Base-by-base conservation (phyloP, 1,284 basidiomycete species). In the Puccinia horiana region DNA sequence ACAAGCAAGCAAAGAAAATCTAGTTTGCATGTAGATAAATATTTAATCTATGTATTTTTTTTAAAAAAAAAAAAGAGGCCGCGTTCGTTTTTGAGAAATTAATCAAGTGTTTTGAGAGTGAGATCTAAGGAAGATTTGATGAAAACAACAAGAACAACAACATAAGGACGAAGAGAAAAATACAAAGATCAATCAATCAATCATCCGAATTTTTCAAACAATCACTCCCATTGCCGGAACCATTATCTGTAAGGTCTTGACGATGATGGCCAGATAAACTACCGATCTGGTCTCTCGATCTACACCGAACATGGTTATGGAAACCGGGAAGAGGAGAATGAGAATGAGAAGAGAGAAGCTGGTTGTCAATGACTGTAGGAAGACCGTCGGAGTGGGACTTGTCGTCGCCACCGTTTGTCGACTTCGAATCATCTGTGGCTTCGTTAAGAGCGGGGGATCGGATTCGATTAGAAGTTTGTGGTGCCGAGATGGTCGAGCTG, bases 391-490 rank as follows among this genome's bases (percentile, higher is more conserved):
- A 26, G 44, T 16, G 42, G 67, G 47, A 12, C 26, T 6, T 29
- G 11, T 35, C 70, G 20, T 52, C 11, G n/a, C 44, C 37, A 47
- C 9, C 49, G 8, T 32, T 32, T 35, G 20, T 40, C 23, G 32
- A 32, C 18, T 18, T 40, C 11, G 70, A n/a, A 35, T 73, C 49
- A 32, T 52, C 42, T 26, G 44, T 18, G 42, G 70, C 37, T 54
- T 56, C 44, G 32, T 47, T 23, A 20, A 73, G 29, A 23, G 26
- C 44, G 32, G n/a, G 12, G 69, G 69, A 26, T 56, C 73, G 47
- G 16, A 58, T 75, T 75, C 73, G 73, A 35, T 75, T 56, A 16
- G 73, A 54, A 40, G 42, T 26, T 61, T 76, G 52, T 61, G 61
- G 74, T n/a, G 52, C 40, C 14, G 73, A 75, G 37, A 75, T 56